These are phyloP conservation scores for Harrya chromipes DNA, from an alignment of 768 basidiomycete genomes.

Conservation along the genomic window DNA sequence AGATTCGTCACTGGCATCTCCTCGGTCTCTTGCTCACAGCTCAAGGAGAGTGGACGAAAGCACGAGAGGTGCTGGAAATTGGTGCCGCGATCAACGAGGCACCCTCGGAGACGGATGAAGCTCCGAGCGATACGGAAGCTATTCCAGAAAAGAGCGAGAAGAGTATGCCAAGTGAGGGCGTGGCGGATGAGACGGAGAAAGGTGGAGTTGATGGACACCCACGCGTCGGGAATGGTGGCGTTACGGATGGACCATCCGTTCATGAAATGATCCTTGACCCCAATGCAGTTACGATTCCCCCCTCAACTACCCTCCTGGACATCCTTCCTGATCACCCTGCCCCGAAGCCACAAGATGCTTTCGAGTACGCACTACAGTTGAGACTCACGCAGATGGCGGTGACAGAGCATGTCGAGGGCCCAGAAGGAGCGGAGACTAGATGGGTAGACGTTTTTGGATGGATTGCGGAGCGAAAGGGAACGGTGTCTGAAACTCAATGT, in stretches of 20 bases:
- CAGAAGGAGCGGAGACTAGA: conserved; percentile 74
- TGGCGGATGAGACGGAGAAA: conserved; percentile 9
- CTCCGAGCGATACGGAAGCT: conserved; percentile 22
- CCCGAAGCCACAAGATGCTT: conserved; percentile 54
- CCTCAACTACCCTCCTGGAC: conserved; percentile 41
- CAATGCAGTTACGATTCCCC: conserved; percentile 35
- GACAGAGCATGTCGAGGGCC: conserved; percentile 79
- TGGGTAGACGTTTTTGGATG: conserved; percentile 87
- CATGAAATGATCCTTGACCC: conserved; percentile 30
- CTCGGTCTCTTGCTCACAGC: conserved; percentile 80
- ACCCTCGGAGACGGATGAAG: conserved; percentile 32
- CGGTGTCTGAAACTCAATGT: conserved; percentile 26
- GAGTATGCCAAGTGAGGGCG: not conserved
- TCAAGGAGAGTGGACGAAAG: conserved; percentile 75
- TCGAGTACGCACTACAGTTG: conserved; percentile 80
- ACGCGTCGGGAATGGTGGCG: not conserved
- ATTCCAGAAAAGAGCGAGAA: conserved; percentile 11
- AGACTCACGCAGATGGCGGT: conserved; percentile 83
- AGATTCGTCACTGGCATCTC: conserved; percentile 86
- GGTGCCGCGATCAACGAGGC: conserved; percentile 61
- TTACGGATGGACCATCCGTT: conserved; percentile 4
- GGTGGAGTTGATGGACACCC: not conserved
- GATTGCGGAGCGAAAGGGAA: conserved; percentile 64
- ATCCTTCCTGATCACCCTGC: conserved; percentile 46
- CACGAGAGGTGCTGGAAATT: conserved; percentile 72